Conservation (phyloP, 495 filamentous ascomycete genomes). For the Podospora anserina region DNA sequence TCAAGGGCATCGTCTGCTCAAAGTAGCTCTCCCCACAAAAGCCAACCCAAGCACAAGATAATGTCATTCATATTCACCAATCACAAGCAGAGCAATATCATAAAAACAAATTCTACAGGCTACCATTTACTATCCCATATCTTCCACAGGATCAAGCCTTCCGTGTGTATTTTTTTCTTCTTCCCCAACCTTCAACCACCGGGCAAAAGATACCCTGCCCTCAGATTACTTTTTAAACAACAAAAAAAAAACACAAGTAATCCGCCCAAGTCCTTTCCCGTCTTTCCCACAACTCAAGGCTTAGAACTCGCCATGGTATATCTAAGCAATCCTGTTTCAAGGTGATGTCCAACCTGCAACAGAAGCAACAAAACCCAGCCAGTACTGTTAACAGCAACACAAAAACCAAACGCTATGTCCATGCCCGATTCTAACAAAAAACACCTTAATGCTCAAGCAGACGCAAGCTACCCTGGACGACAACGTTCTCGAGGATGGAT, state of each 20-base stretch:
- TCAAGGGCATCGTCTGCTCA: too few relatives aligned
- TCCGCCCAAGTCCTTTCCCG: background rate
- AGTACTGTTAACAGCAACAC: slow-evolving; percentile 1
- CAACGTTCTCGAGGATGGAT: slow-evolving; percentile 96
- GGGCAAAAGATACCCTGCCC: background rate
- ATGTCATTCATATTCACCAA: too few relatives aligned
- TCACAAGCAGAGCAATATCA: too few relatives aligned
- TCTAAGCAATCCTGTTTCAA: background rate
- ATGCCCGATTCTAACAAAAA: slow-evolving; percentile 3
- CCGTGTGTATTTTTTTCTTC: background rate
- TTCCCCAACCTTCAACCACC: background rate
- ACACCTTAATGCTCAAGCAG: slow-evolving; percentile 78
- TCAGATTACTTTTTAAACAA: background rate
- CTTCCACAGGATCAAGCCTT: background rate
- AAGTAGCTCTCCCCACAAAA: too few relatives aligned
- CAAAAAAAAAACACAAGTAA: background rate
- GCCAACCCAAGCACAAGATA: too few relatives aligned
- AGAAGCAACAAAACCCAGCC: slow-evolving; percentile 1
- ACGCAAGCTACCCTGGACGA: slow-evolving; percentile 96
- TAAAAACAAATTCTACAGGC: background rate
- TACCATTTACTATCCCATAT: background rate
- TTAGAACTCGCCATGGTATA: background rate
- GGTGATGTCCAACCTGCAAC: slow-evolving; percentile 3
- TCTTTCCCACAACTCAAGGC: background rate
- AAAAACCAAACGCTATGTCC: slow-evolving; percentile 6